Base-by-base conservation (phyloP, 441 rosid genomes). In the Aleurites moluccanus region DNA sequence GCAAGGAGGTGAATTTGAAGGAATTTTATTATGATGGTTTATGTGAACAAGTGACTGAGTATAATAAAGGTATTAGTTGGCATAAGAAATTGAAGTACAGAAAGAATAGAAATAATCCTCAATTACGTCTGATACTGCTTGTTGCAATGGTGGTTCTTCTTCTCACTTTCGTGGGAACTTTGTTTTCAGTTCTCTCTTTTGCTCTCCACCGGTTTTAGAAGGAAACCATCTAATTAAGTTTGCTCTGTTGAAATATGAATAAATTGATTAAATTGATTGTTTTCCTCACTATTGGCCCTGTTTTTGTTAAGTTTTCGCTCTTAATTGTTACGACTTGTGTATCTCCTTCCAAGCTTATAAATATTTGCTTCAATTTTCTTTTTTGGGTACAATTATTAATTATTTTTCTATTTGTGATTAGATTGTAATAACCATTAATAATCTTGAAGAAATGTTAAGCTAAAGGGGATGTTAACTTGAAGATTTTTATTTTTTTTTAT, bases 1-100 rank as follows among this genome's bases (percentile, higher is more conserved):
- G 80, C 57, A 49, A 68, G 56, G 80, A 64, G 49, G 80, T 76
- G 82, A 16, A 14, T 21, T 1, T 83, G 64, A 64, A 60, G 47
- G 88, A 86, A 64, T 86, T 74, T 66, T 85, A 81, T 33, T 85
- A 81, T 21, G 84, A 78, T 27, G 89, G 86, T 20, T 72, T 89
- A 0, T 82, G 84, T 70, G 85, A 83, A 20, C 83, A 83, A 11
- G 82, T 89, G 64, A 75, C 73, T 18, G 80, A 52, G 62, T 80
- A 83, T 61, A 52, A 0, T 14, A 71, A 61, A 67, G 56, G 71
- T 15, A 67, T 11, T n/a, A 14, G 38, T 61, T 61, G 64, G 64
- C 64, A 6, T 30, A 61, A 56, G 67, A 8, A 65, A 42, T 1
- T 64, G 67, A 68, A 56, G 76, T 20, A n/a, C 23, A 23, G 55